Base-by-base conservation (phyloP, 352 stramenopile species). In the Phytophthora cryptogea region DNA sequence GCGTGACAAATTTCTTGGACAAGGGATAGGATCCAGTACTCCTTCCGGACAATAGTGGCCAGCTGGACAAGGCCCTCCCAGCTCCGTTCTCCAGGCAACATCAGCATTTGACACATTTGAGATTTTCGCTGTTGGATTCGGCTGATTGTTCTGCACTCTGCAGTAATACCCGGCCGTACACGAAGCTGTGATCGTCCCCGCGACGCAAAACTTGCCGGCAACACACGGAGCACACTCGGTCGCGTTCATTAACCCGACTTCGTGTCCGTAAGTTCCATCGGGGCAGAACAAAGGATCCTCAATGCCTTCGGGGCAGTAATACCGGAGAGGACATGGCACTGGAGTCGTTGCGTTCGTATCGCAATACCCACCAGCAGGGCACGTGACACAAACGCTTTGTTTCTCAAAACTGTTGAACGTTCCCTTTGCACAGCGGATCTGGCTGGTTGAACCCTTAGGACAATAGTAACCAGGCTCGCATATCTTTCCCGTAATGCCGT, bases 131-230 rank as follows among this genome's bases (percentile, higher is more conserved):
- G 35, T n/a, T 36, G 80, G 86, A 46, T 88, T 88, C 0, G 86
- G 82, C 4, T 77, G 54, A 11, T 72, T 27, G 31, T 95, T 93
- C 48, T 66, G 70, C 23, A 88, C 33, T 39, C 80, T 90, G 64
- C 88, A 97, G 55, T 91, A 95, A 63, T 89, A 95, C 0, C 87
- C 90, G n/a, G 78, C 76, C 10, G 86, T 64, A 51, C 90, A 97
- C 3, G 72, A 78, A 16, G 75, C 88, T 4, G 86, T 91, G 26
- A 94, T 43, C 2, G 67, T 80, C 4, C 89, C 90, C 23, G 82
- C 75, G 0, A 84, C 60, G 54, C 91, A 97, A 47, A 90, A 97
- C 8, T 83, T 87, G 1, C 85, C 88, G 5, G 85, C 64, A 16
- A 60, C 66, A 44, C 90, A 97, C 1, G 72, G 60, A 10, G 83